phyloP scores from a whole-genome alignment of 306 rosid genomes.

The Acmispon strigosus region DNA sequence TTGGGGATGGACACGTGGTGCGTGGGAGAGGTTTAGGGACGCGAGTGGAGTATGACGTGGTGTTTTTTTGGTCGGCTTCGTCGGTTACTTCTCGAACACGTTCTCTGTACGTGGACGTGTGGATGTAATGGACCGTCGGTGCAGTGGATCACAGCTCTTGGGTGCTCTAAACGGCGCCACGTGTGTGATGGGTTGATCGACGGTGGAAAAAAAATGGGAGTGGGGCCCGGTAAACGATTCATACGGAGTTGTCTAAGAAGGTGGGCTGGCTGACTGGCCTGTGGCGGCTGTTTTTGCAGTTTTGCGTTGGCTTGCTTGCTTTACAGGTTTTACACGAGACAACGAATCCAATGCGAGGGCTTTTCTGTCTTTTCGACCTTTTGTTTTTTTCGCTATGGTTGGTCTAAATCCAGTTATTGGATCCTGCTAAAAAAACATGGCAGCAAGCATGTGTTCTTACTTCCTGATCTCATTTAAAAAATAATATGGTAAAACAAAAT shows the following conservation, averaged over 20 bases:
- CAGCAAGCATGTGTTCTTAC: no score
- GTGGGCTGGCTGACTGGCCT: slow-evolving; percentile 16
- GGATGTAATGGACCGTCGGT: not conserved
- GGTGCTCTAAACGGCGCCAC: not conserved
- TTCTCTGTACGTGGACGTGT: slow-evolving; percentile 19
- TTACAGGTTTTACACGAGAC: not conserved
- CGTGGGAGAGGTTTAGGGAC: not conserved
- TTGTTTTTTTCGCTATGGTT: not conserved
- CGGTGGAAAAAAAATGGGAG: not conserved
- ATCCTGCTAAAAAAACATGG: no score
- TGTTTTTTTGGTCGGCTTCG: slow-evolving; percentile 49
- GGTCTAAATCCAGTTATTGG: not conserved
- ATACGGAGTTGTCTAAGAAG: slow-evolving; percentile 26
- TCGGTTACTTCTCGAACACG: slow-evolving; percentile 36
- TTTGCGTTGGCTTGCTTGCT: not conserved
- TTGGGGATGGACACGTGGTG: slow-evolving; percentile 54
- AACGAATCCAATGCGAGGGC: not conserved
- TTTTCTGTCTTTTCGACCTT: not conserved
- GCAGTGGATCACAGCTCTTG: not conserved
- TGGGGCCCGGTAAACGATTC: not conserved
- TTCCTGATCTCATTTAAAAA: no score
- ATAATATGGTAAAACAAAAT: no score
- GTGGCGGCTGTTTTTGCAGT: not conserved
- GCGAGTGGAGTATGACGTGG: slow-evolving; percentile 42
- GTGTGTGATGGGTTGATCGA: slow-evolving; percentile 2